Evolutionary conservation across 2,329 filamentous ascomycete genomes (phyloP), one percentile per base, ranked within the genome.

Genomic region (Gaeumannomyces tritici): DNA sequence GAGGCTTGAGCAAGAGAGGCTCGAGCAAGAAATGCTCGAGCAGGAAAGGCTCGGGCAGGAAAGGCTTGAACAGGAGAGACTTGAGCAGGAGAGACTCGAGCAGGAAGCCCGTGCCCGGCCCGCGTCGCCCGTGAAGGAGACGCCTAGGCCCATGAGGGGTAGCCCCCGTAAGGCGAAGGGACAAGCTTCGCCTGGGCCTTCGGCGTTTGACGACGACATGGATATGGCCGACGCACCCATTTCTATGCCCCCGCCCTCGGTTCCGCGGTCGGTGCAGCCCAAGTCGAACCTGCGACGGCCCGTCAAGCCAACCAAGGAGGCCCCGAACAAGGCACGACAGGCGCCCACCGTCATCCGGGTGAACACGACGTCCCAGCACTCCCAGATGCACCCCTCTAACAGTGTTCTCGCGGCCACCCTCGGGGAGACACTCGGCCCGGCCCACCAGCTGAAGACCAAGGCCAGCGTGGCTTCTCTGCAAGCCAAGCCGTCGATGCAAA

Each of bases 321-420:
- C 78, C 0, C 67, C 79, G 4, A 66, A 74, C 13, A 90, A 89
- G 70, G 71, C 80, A 0, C 90, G 87, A 71, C 85, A 87, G 64
- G 84, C 83, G 1, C 89, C 87, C 9, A 90, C 89, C 3, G 84
- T 89, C 63, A 92, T 89, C 68, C 84, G 83, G 63, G 87, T 91
- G 64, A 89, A 88, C 66, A 86, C 85, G 61, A 82, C 83, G 27
- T 87, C 85, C 12, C 85, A 87, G 66, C 79, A 83, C 63, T 76
- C 80, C 28, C 84, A 86, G 63, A 82, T 83, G 64, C 82, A 86
- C 62, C 81, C 84, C 13, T 80, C 85, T 1, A 84, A 83, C 64
- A 82, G 80, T 57, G 76, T 81, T 18, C 74, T 86, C 51, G 80
- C 86, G 4, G 80, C 86, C 3, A 83, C 76, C 47, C 75, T 84